A percentile compares a stretch with the other conserved stretches of the same genome.
Conservation (phyloP, 2,329 filamentous ascomycete genomes). For the Colletotrichum sublineola region DNA sequence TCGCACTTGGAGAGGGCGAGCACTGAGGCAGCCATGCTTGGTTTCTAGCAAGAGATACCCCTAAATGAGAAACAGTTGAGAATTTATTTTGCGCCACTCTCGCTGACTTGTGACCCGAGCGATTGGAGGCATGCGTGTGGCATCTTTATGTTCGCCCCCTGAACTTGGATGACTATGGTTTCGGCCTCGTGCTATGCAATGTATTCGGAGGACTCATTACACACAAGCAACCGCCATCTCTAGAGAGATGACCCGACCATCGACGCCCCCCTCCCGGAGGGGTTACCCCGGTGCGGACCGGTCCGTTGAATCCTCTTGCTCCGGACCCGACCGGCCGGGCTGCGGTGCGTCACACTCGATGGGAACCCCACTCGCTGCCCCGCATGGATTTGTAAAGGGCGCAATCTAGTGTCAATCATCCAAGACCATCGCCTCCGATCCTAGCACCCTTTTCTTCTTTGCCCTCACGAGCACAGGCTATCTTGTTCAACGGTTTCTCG, state of each 20-base stretch:
- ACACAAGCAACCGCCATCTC: no score
- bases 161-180: no score
- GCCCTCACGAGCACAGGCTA: neutral
- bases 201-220: neutral
- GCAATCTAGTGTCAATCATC: neutral
- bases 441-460: neutral
- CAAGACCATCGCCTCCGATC: neutral
- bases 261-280: neutral
- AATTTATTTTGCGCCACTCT: no score
- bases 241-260: neutral
- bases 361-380: neutral
- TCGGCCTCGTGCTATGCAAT: no score
- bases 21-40: no score
- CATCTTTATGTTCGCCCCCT: no score
- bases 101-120: no score
- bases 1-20: no score
- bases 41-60: no score
- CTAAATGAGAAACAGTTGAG: no score
- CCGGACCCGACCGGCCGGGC: neutral
- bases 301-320: neutral
- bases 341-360: neutral
- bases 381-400: neutral
- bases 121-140: no score
- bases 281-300: neutral
- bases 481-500: neutral